A percentile compares a stretch with the other conserved stretches of the same genome.
Conservation (phyloP, 441 rosid species). For the Erysimum cheiri region DNA sequence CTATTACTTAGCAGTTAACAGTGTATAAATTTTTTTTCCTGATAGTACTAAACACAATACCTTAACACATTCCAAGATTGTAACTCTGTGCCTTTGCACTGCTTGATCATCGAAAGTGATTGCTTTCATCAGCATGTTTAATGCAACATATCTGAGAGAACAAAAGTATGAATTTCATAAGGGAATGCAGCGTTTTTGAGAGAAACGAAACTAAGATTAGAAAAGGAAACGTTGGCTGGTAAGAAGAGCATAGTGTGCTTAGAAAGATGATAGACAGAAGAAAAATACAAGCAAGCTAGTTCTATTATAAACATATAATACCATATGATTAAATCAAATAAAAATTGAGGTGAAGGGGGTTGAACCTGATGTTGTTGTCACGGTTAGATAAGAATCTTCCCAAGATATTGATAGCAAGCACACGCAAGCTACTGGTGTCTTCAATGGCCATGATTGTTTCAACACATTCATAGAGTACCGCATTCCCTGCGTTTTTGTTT, state of each 20-base stretch:
- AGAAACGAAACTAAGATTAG: slow-evolving; percentile 29
- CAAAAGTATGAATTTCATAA: slow-evolving; percentile 23
- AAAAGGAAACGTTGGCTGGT: slow-evolving; percentile 15
- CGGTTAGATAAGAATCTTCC: slow-evolving; percentile 99
- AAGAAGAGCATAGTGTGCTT: slow-evolving; percentile 9
- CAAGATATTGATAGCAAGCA: slow-evolving; percentile 96
- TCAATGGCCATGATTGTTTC: slow-evolving; percentile 98
- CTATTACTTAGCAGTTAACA: slow-evolving; percentile 10
- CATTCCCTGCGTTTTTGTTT: slow-evolving; percentile 98
- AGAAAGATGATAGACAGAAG: slow-evolving; percentile 1
- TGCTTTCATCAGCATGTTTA: slow-evolving; percentile 99
- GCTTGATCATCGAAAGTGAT: slow-evolving; percentile 93
- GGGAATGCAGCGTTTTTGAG: slow-evolving; percentile 72
- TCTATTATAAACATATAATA: slow-evolving; percentile 3
- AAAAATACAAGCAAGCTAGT: slow-evolving; percentile 18
- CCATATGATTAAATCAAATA: background rate
- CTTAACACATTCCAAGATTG: slow-evolving; percentile 98
- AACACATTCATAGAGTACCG: slow-evolving; percentile 96
- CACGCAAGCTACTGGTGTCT: slow-evolving; percentile 96
- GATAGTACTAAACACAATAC: slow-evolving; percentile 49
- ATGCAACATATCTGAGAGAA: slow-evolving; percentile 87
- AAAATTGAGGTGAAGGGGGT: slow-evolving; percentile 21
- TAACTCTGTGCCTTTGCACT: slow-evolving; percentile 97
- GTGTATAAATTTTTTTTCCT: slow-evolving; percentile 13
- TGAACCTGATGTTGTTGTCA: slow-evolving; percentile 97